These are phyloP conservation scores for Sambucus nigra DNA, from an alignment of 129 eudicot genomes.

Conservation along the genomic window DNA sequence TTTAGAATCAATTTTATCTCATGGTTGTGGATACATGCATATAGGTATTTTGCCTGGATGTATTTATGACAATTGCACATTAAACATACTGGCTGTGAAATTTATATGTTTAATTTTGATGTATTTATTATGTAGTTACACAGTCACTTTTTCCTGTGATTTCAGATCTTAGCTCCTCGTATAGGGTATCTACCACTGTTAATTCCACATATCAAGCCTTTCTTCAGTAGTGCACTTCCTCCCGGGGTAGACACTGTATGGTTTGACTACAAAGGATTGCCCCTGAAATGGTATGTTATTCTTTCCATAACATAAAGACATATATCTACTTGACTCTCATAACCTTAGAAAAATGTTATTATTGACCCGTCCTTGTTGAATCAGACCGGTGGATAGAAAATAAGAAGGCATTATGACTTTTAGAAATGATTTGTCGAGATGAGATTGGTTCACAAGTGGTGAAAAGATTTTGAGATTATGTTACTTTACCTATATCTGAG, in stretches of 20 bases:
- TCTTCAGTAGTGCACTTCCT: conserved; percentile 84
- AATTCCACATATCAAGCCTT: conserved; percentile 70
- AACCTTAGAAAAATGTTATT: background rate
- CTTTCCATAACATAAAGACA: background rate
- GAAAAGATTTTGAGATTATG: background rate
- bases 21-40: background rate
- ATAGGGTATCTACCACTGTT: conserved; percentile 87
- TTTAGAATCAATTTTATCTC: background rate
- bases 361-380: background rate
- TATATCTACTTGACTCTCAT: background rate
- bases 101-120: background rate
- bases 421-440: background rate
- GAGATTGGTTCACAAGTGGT: background rate
- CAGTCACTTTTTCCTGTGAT: conserved; percentile 10
- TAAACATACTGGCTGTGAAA: background rate
- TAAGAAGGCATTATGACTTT: background rate
- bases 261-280: conserved; percentile 97
- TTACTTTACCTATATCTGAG: no score
- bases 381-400: background rate
- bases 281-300: conserved; percentile 78
- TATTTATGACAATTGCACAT: background rate
- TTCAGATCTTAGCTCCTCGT: conserved; percentile 88
- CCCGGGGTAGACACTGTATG: conserved; percentile 94
- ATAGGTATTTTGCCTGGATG: background rate
- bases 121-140: background rate